These are phyloP conservation scores for Groenewaldozyma sp. DNA, from an alignment of 1,139 yeast genomes.

Conservation along the genomic window DNA sequence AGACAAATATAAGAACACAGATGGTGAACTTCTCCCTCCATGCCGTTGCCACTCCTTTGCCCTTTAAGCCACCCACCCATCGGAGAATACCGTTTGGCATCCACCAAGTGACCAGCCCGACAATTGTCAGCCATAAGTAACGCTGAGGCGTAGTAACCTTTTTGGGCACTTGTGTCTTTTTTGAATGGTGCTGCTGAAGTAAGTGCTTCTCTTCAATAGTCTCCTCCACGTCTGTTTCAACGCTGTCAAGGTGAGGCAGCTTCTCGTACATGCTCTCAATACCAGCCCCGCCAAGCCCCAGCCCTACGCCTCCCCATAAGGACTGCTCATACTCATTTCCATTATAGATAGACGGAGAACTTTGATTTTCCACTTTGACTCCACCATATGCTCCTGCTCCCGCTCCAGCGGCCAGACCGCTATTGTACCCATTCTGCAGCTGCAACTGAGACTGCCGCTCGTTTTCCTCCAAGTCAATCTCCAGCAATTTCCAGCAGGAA, in stretches of 20 bases:
- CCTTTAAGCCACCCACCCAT: conserved; percentile 25
- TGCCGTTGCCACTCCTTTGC: conserved; percentile 29
- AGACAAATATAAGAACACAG: conserved; percentile 24
- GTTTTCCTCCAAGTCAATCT: conserved; percentile 21
- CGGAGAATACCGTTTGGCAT: conserved; percentile 26
- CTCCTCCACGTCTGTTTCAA: conserved; percentile 18
- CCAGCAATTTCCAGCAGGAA: conserved; percentile 28
- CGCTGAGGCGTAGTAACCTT: conserved; percentile 5
- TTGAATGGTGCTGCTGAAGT: too few relatives aligned
- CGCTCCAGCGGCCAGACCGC: background rate
- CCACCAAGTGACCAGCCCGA: conserved; percentile 29
- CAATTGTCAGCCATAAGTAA: conserved; percentile 25
- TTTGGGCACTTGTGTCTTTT: background rate
- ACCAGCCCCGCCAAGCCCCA: background rate
- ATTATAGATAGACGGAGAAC: conserved; percentile 3
- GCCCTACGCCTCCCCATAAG: too few relatives aligned
- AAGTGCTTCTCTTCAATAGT: conserved; percentile 16
- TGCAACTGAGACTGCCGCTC: conserved; percentile 5
- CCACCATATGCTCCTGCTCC: conserved; percentile 9
- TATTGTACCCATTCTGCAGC: background rate
- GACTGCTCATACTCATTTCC: background rate
- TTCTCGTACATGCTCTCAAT: conserved; percentile 12
- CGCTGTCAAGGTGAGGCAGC: conserved; percentile 15
- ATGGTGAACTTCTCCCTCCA: conserved; percentile 32
- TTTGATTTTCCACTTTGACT: too few relatives aligned